Evolutionary conservation across 2,329 filamentous ascomycete species (phyloP).

Genomic region (Penicillium janthinellum): DNA sequence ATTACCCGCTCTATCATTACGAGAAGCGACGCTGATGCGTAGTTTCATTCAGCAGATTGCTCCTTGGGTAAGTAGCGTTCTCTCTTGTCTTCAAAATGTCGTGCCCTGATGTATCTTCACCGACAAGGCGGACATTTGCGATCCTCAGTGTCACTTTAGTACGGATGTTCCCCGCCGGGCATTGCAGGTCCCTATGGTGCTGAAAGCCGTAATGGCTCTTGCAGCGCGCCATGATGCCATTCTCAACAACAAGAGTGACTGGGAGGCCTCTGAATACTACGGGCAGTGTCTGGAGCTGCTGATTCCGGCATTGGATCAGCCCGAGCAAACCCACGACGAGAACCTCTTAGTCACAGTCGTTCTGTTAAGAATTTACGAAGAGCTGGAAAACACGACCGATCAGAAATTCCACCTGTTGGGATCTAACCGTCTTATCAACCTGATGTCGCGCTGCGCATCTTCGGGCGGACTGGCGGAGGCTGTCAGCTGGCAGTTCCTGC

Average conservation of each 20-base stretch:
- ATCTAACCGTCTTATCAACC: slow-evolving; percentile 42
- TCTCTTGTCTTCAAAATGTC: background rate
- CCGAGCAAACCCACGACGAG: slow-evolving; percentile 48
- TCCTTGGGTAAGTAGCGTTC: slow-evolving; percentile 31
- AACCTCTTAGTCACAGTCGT: slow-evolving; percentile 53
- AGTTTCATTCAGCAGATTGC: slow-evolving; percentile 39
- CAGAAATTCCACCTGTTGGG: slow-evolving; percentile 43
- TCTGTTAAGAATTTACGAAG: slow-evolving; percentile 53
- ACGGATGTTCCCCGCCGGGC: slow-evolving; percentile 52
- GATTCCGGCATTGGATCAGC: slow-evolving; percentile 48
- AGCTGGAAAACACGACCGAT: slow-evolving; percentile 39
- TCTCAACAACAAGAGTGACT: slow-evolving; percentile 40
- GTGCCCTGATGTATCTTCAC: slow-evolving; percentile 1
- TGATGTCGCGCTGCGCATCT: slow-evolving; percentile 42
- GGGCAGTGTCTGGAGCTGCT: slow-evolving; percentile 51
- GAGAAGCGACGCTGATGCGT: slow-evolving; percentile 39
- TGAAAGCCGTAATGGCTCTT: slow-evolving; percentile 52
- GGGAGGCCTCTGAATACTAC: slow-evolving; percentile 49
- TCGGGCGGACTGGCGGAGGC: slow-evolving; percentile 46
- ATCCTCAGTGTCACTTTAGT: slow-evolving; percentile 44
- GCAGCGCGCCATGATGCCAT: slow-evolving; percentile 50
- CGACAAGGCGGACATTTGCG: slow-evolving; percentile 38
- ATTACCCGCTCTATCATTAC: slow-evolving; percentile 22
- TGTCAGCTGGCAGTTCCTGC: slow-evolving; percentile 46
- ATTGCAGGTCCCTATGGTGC: slow-evolving; percentile 49